phyloP scores from a whole-genome alignment of 2,329 filamentous ascomycete species.

The Aureobasidium sp. region DNA sequence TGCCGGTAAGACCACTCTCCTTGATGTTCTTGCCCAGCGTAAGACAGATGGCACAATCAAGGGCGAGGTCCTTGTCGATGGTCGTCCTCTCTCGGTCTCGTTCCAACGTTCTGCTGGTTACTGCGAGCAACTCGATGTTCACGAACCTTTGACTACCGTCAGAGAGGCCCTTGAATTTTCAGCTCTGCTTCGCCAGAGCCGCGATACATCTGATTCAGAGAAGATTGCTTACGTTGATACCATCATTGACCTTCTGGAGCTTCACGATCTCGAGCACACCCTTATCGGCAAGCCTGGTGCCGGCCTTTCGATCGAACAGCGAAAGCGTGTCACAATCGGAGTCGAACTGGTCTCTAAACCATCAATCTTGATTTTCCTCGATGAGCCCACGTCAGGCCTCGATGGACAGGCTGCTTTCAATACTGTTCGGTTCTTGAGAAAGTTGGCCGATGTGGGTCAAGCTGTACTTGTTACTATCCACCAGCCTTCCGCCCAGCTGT shows the following conservation, averaged over 20 bases:
- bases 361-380: conserved; percentile 55
- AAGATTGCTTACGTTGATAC: conserved; percentile 62
- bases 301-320: conserved; percentile 46
- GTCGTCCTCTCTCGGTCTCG: conserved; percentile 28
- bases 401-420: conserved; percentile 61
- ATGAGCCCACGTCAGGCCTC: conserved; percentile 47
- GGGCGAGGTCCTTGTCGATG: conserved; percentile 39
- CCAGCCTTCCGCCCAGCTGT: conserved; percentile 58
- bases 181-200: conserved; percentile 53
- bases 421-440: conserved; percentile 56
- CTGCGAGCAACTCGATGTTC: conserved; percentile 57
- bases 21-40: conserved; percentile 34
- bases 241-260: conserved; percentile 54
- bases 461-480: conserved; percentile 63
- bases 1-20: conserved; percentile 32
- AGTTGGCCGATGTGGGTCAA: conserved; percentile 57
- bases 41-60: conserved; percentile 36
- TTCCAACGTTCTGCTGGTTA: conserved; percentile 48
- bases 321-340: conserved; percentile 48
- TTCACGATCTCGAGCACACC: conserved; percentile 58
- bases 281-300: conserved; percentile 51
- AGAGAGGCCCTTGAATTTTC: conserved; percentile 59
- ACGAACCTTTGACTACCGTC: conserved; percentile 58
- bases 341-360: conserved; percentile 50
- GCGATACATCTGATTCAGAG: conserved; percentile 47